Base-by-base conservation (phyloP, 768 basidiomycete species). In the Lepiota venenata region DNA sequence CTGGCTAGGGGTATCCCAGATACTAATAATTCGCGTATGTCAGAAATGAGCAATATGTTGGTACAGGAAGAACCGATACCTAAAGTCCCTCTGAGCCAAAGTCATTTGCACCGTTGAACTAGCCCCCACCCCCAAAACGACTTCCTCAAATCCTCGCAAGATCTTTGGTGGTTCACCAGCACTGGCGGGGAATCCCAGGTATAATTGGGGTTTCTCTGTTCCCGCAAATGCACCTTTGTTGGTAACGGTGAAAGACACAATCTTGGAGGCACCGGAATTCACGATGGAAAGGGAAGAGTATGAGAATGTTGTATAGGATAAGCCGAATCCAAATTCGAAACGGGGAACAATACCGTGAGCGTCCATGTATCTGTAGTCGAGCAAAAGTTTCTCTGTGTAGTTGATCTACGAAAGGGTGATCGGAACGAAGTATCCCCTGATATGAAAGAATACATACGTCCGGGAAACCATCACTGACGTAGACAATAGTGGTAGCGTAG, bases 361-460 rank as follows among this genome's bases (percentile, higher is more conserved):
- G 48, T 83, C 82, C 71, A 87, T 83, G 66, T 80, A 78, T 7
- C 83, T 77, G 62, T 90, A 88, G 64, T 88, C 88, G 51, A 89
- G 74, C 29, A 81, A 65, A n/a, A 81, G 69, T 45, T 74, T 72
- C 64, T 93, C 91, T 0, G 70, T 78, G 60, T 91, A 93, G 49
- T 81, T 68, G 61, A 93, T 82, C 73, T 83, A 56, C 12, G 27
- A 32, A 42, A 16, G 41, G 20, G 18, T 37, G 63, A n/a, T 42
- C 32, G 21, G 29, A 20, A 35, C 36, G 11, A 35, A 36, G 18
- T 37, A 21, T 9, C 16, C 6, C 36, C 20, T 37, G 32, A 65
- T 42, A 58, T 58, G 12, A 2, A 35, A 43, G 16, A 32, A 45
- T 16, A 52, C 65, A 40, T 46, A 73, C 73, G 46, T 70, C 61